phyloP scores from a whole-genome alignment of 208 protist species.

The Acanthamoeba lenticulata region DNA sequence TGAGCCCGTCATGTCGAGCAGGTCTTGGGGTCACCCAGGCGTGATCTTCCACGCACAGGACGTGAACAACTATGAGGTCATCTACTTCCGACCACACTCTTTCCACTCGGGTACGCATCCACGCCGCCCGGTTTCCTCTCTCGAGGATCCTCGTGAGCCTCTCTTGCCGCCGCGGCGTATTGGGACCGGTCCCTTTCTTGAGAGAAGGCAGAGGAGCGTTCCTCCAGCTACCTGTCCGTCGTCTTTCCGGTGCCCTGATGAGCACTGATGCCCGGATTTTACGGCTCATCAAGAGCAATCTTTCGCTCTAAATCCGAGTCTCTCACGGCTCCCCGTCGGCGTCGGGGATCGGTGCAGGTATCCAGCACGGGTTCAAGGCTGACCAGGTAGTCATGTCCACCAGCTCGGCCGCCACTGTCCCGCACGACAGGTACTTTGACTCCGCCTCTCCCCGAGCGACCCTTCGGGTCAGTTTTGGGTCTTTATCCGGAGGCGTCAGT shows the following conservation, averaged over 20 bases:
- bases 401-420: not conserved
- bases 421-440: not conserved
- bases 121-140: no score
- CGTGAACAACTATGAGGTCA: conserved; percentile 17
- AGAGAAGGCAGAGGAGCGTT: no score
- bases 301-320: not conserved
- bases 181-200: no score
- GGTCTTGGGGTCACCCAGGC: not conserved
- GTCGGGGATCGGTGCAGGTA: not conserved
- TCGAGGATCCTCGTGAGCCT: no score
- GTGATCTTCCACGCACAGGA: conserved; percentile 26
- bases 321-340: not conserved
- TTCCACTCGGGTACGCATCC: not conserved
- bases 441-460: not conserved
- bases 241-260: no score
- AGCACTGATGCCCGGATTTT: no score
- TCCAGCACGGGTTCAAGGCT: conserved; percentile 4
- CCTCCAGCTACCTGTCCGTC: no score
- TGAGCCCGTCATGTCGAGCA: not conserved
- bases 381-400: conserved; percentile 20
- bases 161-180: no score
- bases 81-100: not conserved
- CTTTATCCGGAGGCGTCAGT: no score
- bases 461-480: no score
- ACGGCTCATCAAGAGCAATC: not conserved